Conservation (phyloP, 2,329 filamentous ascomycete species). For the Fusarium sp. region DNA sequence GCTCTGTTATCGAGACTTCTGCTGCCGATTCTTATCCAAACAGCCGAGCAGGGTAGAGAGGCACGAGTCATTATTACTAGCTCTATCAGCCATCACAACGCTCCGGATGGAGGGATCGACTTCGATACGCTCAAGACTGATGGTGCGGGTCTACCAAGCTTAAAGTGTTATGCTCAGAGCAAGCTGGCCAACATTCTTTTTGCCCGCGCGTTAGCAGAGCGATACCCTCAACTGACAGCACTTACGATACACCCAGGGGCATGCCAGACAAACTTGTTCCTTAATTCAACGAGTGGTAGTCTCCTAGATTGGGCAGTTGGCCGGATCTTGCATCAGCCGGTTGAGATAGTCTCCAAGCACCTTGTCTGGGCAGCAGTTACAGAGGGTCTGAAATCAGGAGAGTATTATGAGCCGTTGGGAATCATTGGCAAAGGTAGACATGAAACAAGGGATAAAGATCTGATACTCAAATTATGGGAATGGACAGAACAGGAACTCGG, state of each 20-base stretch:
- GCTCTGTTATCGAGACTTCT: not conserved
- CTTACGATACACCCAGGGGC: not conserved
- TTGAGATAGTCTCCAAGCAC: not conserved
- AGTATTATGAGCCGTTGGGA: not conserved
- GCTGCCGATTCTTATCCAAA: not conserved
- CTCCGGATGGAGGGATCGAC: not conserved
- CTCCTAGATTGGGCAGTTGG: not conserved
- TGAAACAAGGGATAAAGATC: not conserved
- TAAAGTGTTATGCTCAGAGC: conserved; percentile 2
- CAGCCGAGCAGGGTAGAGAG: not conserved
- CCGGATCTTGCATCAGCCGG: not conserved
- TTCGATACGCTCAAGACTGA: not conserved
- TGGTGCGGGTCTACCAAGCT: not conserved
- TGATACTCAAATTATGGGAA: not conserved
- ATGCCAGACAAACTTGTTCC: not conserved
- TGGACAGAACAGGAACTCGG: not conserved
- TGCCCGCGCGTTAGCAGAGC: not conserved
- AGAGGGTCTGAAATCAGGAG: not conserved
- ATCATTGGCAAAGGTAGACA: not conserved
- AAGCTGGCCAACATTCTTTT: not conserved
- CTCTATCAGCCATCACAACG: conserved; percentile 1
- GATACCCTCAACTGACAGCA: not conserved
- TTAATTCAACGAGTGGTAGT: not conserved
- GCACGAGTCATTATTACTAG: conserved; percentile 1
- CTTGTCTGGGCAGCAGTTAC: not conserved